Percentiles rank a stretch among this genome's conserved stretches.
phyloP scores from a whole-genome alignment of 805 yeast genomes.

The Ogataea dorogensis region DNA sequence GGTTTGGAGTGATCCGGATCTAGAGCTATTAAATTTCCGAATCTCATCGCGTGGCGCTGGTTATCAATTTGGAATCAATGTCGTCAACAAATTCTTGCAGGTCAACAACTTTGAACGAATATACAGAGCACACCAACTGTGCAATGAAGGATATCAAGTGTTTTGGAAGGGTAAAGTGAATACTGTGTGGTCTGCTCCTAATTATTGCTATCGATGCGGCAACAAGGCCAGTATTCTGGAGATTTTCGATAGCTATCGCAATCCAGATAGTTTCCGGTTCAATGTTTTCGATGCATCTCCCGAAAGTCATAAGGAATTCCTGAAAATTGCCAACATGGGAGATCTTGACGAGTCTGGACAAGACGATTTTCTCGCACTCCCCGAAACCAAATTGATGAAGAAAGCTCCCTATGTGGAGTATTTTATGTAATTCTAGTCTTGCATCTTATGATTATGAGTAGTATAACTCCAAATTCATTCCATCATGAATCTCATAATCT shows the following conservation, averaged over 20 bases:
- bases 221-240: slow-evolving; percentile 97
- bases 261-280: slow-evolving; percentile 62
- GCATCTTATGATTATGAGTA: slow-evolving; percentile 43
- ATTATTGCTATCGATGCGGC: slow-evolving; percentile 96
- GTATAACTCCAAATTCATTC: slow-evolving; percentile 82
- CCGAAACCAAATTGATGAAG: slow-evolving; percentile 25
- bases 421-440: slow-evolving; percentile 32
- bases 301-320: slow-evolving; percentile 68
- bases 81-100: slow-evolving; percentile 80
- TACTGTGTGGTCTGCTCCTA: slow-evolving; percentile 99
- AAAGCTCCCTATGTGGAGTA: slow-evolving; percentile 43
- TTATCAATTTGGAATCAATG: slow-evolving; percentile 88
- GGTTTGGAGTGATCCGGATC: slow-evolving; percentile 98
- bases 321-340: slow-evolving; percentile 39
- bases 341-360: slow-evolving; percentile 19
- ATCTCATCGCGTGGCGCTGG: slow-evolving; percentile 97
- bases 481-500: slow-evolving; percentile 94
- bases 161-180: slow-evolving; percentile 88
- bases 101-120: slow-evolving; percentile 78
- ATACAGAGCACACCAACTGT: slow-evolving; percentile 91
- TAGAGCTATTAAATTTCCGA: slow-evolving; percentile 73
- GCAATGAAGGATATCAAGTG: slow-evolving; percentile 93
- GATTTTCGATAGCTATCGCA: slow-evolving; percentile 54
- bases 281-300: slow-evolving; percentile 98
- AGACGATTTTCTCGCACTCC: slow-evolving; percentile 16